Base-by-base conservation (phyloP, 179 eudicot genomes). In the Silene noctiflora region DNA sequence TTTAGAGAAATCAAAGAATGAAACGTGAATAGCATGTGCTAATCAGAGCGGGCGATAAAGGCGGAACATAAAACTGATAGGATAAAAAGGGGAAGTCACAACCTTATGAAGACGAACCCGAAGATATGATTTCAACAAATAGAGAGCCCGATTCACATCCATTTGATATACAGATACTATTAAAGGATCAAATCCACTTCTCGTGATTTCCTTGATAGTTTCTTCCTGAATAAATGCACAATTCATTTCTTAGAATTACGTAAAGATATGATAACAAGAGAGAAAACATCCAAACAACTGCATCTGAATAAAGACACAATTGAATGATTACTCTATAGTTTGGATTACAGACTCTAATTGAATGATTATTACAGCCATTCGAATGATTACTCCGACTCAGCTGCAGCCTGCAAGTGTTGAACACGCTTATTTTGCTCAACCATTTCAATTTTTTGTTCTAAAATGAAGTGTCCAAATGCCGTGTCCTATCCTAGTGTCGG, bases 41-140 rank as follows among this genome's bases (percentile, higher is more conserved):
- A 27, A 31, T 33, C 55, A 48, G 62, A 59, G 46, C 59, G 31
- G 33, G 46, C 3, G 46, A 10, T 20, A 22, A 24, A 48, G 74
- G 74, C 55, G 46, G 46, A 53, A 27, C 14, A 71, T 53, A 51
- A 71, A 44, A 53, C 11, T 12, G 22, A 55, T 2, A 39, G 56
- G 42, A 3, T 25, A 1, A 7, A 27, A 17, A 14, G 2, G 53
- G 11, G 9, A 70, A 69, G 29, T 72, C 42, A 46, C 29, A 56
- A 92, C 98, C 97, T 92, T 92, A 71, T 88, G 97, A 65, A 91
- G 93, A 79, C 96, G 97, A 72, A 84, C 85, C 51, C 97, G 91
- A 9, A 94, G 87, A 85, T 94, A 94, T 6, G 97, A 92, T 81
- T 96, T 88, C 82, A 94, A 74, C 59, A 92, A 73, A 83, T 85